phyloP scores from a whole-genome alignment of 495 filamentous ascomycete species.

The Aeminium ludgeri region DNA sequence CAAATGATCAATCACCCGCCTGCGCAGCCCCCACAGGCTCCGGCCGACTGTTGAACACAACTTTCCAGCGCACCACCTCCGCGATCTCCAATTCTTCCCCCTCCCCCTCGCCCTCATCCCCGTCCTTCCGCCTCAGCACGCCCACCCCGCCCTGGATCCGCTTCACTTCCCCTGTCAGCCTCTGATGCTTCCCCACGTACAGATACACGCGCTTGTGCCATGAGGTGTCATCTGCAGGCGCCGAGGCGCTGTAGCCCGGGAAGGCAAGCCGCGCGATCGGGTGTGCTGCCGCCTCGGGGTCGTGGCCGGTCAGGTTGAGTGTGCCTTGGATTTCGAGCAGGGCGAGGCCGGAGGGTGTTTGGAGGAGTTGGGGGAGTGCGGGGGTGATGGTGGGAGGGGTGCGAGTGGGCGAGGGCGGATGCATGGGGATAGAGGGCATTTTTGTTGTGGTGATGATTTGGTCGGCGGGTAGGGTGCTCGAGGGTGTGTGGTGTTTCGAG shows the following conservation, averaged over 20 bases:
- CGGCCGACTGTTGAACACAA: constrained; percentile 71
- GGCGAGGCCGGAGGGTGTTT: constrained; percentile 64
- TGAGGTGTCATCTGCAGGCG: constrained; percentile 30
- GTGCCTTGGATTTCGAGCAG: constrained; percentile 81
- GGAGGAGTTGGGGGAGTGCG: constrained; percentile 68
- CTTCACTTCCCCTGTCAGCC: constrained; percentile 79
- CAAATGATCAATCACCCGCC: background rate
- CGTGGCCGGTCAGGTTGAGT: constrained; percentile 37
- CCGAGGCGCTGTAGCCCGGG: constrained; percentile 43
- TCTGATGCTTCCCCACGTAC: constrained; percentile 77
- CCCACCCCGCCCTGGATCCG: constrained; percentile 63
- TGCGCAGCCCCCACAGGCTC: constrained; percentile 50
- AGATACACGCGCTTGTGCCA: constrained; percentile 87
- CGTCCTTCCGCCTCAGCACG: constrained; percentile 42
- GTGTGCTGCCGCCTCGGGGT: background rate
- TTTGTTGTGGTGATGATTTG: too few species aligned
- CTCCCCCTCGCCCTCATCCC: constrained; percentile 14
- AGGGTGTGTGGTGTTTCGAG: too few species aligned
- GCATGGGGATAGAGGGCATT: constrained; percentile 48
- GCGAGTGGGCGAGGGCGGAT: constrained; percentile 7
- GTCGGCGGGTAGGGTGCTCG: too few species aligned
- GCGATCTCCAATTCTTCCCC: constrained; percentile 50
- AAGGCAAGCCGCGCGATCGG: constrained; percentile 63
- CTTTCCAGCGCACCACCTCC: constrained; percentile 76
- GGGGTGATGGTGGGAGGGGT: constrained; percentile 24